phyloP scores from a whole-genome alignment of 176 grass and related monocot genomes.

The Miscanthus lutarioriparius region DNA sequence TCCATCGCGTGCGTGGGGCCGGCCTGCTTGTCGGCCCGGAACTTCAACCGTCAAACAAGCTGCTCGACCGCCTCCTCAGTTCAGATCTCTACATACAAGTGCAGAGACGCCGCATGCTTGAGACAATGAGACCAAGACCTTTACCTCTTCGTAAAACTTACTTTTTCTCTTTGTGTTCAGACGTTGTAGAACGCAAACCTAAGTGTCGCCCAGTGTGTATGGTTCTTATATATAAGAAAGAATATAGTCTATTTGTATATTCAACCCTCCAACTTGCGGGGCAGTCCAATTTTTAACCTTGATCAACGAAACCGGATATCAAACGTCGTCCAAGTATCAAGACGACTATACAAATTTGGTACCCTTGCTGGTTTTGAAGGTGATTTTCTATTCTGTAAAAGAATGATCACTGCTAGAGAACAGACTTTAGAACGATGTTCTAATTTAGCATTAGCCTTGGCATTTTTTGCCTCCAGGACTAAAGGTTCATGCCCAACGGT shows the following conservation, averaged over 20 bases:
- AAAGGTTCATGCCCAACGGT: no score
- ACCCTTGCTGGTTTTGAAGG: no score
- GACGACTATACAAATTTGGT: no score
- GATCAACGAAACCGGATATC: no score
- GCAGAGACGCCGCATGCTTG: not conserved
- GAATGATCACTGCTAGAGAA: no score
- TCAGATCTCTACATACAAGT: not conserved
- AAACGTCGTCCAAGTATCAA: not conserved
- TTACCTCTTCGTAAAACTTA: not conserved
- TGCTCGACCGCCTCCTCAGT: not conserved
- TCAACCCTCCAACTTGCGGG: not conserved
- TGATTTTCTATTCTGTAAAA: no score
- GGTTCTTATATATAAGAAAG: no score
- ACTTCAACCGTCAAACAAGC: conserved; percentile 16
- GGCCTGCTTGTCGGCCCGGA: not conserved
- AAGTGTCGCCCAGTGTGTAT: not conserved
- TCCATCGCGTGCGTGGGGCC: conserved; percentile 23
- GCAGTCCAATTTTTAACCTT: no score
- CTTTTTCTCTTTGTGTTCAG: not conserved
- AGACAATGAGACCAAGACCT: not conserved
- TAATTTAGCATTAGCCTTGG: no score
- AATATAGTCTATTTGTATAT: no score
- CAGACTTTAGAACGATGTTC: no score
- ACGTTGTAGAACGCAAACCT: not conserved
- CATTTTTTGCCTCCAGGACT: no score